Evolutionary conservation across 352 stramenopile genomes (phyloP).

Genomic region (Globisporangium acanthophoron): DNA sequence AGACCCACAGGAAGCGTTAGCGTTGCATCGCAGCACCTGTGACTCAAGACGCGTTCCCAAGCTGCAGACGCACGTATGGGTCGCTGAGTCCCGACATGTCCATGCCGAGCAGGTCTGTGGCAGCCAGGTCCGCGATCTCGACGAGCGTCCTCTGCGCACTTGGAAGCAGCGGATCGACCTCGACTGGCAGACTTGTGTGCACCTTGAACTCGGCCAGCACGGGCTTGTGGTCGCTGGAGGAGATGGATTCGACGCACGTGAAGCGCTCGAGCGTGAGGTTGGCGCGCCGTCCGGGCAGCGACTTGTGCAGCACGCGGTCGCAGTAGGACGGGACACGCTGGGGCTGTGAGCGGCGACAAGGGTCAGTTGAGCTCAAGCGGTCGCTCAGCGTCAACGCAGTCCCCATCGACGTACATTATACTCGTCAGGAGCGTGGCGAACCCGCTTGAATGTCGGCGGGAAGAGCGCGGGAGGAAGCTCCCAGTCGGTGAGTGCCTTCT

Average conservation of each 20-base stretch:
- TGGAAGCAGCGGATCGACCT: constrained; percentile 13
- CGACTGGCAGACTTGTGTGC: constrained; percentile 20
- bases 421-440: constrained; percentile 35
- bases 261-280: constrained; percentile 61
- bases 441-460: constrained; percentile 80
- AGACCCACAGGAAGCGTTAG: constrained; percentile 2
- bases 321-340: constrained; percentile 82
- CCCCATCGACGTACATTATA: constrained; percentile 31
- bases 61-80: constrained; percentile 45
- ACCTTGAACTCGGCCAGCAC: constrained; percentile 59
- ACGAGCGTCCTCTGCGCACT: constrained; percentile 36
- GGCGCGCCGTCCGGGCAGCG: constrained; percentile 41
- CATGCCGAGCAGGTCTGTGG: constrained; percentile 58
- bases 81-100: constrained; percentile 77
- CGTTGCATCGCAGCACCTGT: not conserved
- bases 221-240: constrained; percentile 84
- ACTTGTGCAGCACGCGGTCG: constrained; percentile 81
- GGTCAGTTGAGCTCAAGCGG: not conserved
- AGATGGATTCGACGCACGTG: constrained; percentile 51
- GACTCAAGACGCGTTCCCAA: too few species aligned
- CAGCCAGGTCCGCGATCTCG: constrained; percentile 53
- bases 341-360: constrained; percentile 18
- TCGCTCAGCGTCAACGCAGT: not conserved
- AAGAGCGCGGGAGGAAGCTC: constrained; percentile 59
- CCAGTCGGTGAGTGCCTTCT: constrained; percentile 60